These are phyloP conservation scores for Botrytis byssoidea DNA, from an alignment of 2,329 filamentous ascomycete genomes.

Conservation along the genomic window DNA sequence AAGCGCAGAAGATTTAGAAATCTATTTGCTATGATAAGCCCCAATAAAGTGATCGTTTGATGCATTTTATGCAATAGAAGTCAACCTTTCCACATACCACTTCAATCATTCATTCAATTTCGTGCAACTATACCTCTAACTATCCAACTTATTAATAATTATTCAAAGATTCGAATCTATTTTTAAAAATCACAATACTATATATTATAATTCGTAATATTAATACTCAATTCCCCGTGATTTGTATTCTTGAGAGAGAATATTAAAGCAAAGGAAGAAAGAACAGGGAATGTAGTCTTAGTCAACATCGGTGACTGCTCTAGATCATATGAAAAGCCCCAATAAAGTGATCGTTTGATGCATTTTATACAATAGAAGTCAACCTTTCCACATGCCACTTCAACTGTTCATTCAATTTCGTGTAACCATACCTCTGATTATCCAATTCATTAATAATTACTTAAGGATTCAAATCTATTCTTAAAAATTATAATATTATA, in stretches of 20 bases:
- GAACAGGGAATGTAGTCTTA: background rate
- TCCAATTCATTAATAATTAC: background rate
- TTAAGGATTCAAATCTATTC: background rate
- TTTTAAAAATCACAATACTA: fast-evolving
- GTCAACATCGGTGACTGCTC: background rate
- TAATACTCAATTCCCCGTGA: fast-evolving
- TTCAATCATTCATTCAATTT: background rate
- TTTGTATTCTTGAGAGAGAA: background rate
- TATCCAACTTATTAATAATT: background rate
- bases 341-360: too few species aligned
- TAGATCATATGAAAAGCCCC: background rate
- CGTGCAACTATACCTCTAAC: background rate
- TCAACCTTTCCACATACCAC: background rate
- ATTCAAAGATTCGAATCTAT: background rate
- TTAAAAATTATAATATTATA: fast-evolving
- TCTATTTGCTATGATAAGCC: background rate
- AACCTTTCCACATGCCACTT: background rate
- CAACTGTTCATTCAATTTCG: background rate
- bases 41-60: background rate
- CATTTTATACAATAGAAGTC: background rate
- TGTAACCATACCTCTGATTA: background rate
- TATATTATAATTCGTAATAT: background rate
- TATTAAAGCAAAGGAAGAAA: too few species aligned
- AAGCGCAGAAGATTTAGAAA: background rate
- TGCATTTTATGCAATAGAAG: fast-evolving